Percentiles rank a stretch among this genome's conserved stretches.
Evolutionary conservation across 495 filamentous ascomycete species (phyloP).

Genomic region (Staphylotrichum tortipilum): DNA sequence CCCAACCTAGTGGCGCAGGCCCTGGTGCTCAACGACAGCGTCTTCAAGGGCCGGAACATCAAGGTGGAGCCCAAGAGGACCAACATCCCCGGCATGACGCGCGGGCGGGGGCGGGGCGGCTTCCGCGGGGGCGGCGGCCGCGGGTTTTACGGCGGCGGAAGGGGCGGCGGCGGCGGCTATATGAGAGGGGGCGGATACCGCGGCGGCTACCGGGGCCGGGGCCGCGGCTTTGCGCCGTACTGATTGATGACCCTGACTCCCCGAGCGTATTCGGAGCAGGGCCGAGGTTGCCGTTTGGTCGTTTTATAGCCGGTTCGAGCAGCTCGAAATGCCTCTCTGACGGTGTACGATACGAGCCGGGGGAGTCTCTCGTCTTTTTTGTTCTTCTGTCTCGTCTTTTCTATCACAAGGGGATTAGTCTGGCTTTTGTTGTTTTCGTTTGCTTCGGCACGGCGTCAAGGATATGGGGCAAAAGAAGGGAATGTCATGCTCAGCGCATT

Average conservation of each 20-base stretch:
- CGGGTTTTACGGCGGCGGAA: slow-evolving; percentile 42
- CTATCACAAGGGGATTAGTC: slow-evolving; percentile 6
- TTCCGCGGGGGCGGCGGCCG: slow-evolving; percentile 53
- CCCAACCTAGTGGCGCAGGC: slow-evolving; percentile 88
- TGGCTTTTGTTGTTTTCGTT: too few relatives aligned
- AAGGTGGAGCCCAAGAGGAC: slow-evolving; percentile 98
- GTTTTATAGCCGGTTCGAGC: not conserved
- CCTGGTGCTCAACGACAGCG: slow-evolving; percentile 89
- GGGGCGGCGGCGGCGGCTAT: slow-evolving; percentile 48
- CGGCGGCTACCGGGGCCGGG: slow-evolving; percentile 70
- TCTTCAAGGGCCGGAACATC: slow-evolving; percentile 88
- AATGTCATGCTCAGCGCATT: slow-evolving; percentile 8
- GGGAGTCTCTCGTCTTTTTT: slow-evolving; percentile 1
- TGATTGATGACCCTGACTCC: too few relatives aligned
- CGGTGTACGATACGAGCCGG: slow-evolving; percentile 12
- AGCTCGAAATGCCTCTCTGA: not conserved
- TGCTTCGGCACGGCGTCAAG: slow-evolving; percentile 22
- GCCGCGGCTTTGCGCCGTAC: slow-evolving; percentile 75
- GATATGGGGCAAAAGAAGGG: slow-evolving; percentile 16
- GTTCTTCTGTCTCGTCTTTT: slow-evolving; percentile 4
- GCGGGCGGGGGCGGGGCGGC: slow-evolving; percentile 57
- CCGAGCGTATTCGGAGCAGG: slow-evolving; percentile 1
- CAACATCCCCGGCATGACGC: slow-evolving; percentile 86
- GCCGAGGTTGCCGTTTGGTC: not conserved
- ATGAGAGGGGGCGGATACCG: slow-evolving; percentile 61